phyloP scores from a whole-genome alignment of 2,329 filamentous ascomycete genomes.

The Sporothrix variecibatus region DNA sequence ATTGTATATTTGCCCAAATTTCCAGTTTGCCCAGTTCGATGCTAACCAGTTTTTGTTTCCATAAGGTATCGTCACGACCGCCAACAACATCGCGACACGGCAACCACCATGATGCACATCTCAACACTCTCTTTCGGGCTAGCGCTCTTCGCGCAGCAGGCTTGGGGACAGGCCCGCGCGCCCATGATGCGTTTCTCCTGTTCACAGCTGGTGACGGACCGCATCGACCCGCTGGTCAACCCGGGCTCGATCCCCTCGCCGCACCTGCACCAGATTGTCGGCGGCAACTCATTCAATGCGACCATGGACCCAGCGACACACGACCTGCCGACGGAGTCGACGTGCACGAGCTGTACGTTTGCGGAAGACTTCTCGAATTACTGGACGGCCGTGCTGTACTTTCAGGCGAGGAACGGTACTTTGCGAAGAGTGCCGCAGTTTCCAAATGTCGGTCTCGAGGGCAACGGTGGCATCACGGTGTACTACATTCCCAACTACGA shows the following conservation, averaged over 20 bases:
- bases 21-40: background rate
- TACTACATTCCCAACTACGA: constrained; percentile 46
- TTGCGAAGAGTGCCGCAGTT: constrained; percentile 33
- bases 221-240: constrained; percentile 50
- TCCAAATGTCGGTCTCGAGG: constrained; percentile 13
- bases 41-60: background rate
- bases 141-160: constrained; percentile 37
- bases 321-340: constrained; percentile 41
- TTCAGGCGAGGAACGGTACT: constrained; percentile 35
- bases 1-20: background rate
- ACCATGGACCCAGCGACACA: constrained; percentile 45
- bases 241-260: constrained; percentile 48
- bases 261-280: constrained; percentile 51
- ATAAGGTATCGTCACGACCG: background rate
- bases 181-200: constrained; percentile 49
- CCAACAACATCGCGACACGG: background rate
- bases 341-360: constrained; percentile 38
- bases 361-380: constrained; percentile 42
- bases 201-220: constrained; percentile 51
- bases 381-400: constrained; percentile 39
- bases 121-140: background rate
- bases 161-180: constrained; percentile 37
- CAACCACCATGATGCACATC: background rate
- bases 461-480: constrained; percentile 38
- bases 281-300: constrained; percentile 49